Base-by-base conservation (phyloP, 2,329 filamentous ascomycete species). In the Chaetomium globosum region DNA sequence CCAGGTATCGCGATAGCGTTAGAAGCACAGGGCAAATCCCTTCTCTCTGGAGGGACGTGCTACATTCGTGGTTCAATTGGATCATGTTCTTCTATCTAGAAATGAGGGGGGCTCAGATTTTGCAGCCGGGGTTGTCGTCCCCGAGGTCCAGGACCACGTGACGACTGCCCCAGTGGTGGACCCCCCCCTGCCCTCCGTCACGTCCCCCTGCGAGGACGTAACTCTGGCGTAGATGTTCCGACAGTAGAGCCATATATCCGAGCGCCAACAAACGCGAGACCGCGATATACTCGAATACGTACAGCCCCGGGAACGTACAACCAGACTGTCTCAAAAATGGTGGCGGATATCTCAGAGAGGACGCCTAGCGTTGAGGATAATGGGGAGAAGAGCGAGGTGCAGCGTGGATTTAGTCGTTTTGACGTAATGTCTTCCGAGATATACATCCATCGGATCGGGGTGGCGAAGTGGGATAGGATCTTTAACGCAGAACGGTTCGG, bases 391-490 rank as follows among this genome's bases (percentile, higher is more conserved):
- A 36, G 33, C 28, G 52, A 19, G 10, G 31, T 31, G n/a, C 19
- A 31, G 52, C n/a, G 23, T 33, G 30, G 33, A 16, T 46, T 51
- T 3, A 7, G 13, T 55, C 23, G 31, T 39, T 39, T 55, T 4
- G 12, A 3, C 19, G 31, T 33, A 26, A 61, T 61, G 2, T 46
- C 33, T 61, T 23, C 21, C 16, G 59, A 33, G n/a, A 61, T 23
- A 21, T 21, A 54, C 1, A 51, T 54, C 59, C 59, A 61, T 31
- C 58, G 58, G 13, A 53, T 1, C 13, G 58, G 58, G 4, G 12
- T 48, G 13, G 48, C 46, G 21, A 60, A 60, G 48, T 21, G 48
- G 46, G 30, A 39, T 28, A 60, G 21, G 16, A 52, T 43, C 43
- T 53, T 10, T 2, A 53, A 23, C 9, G 12, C 31, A 12, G 6